A percentile compares a stretch with the other conserved stretches of the same genome.
Evolutionary conservation across 441 rosid species (phyloP).

Genomic region (Adansonia rubrostipa): DNA sequence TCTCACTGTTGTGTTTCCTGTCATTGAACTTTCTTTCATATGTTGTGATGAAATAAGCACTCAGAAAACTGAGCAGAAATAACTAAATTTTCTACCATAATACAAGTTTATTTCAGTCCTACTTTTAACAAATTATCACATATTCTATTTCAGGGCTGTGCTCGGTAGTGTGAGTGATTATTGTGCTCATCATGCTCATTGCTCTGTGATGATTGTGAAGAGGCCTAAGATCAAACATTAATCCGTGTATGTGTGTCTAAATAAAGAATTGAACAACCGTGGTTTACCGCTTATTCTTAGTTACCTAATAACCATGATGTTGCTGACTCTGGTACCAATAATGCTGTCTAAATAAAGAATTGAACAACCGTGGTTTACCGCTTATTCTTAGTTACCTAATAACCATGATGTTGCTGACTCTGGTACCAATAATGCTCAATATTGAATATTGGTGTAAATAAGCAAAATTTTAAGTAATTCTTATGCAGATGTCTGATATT

Average conservation of each 20-base stretch:
- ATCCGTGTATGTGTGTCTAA: slow-evolving; percentile 17
- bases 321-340: background rate
- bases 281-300: background rate
- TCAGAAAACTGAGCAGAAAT: background rate
- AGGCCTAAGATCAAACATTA: slow-evolving; percentile 71
- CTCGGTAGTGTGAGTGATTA: slow-evolving; percentile 93
- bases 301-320: background rate
- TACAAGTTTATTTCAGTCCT: background rate
- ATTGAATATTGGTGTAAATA: background rate
- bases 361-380: background rate
- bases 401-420: background rate
- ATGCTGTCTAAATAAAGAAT: background rate
- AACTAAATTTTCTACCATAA: background rate
- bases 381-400: background rate
- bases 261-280: background rate
- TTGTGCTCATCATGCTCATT: slow-evolving; percentile 88
- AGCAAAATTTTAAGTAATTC: background rate
- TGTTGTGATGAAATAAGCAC: background rate
- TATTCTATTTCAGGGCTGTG: slow-evolving; percentile 64
- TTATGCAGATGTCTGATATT: background rate
- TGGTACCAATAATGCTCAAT: background rate
- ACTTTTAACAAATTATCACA: background rate
- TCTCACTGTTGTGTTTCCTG: background rate
- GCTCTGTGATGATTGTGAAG: slow-evolving; percentile 90
- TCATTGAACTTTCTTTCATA: background rate